Evolutionary conservation across 2,329 filamentous ascomycete genomes (phyloP).

Genomic region (Calonectria henricotiae): DNA sequence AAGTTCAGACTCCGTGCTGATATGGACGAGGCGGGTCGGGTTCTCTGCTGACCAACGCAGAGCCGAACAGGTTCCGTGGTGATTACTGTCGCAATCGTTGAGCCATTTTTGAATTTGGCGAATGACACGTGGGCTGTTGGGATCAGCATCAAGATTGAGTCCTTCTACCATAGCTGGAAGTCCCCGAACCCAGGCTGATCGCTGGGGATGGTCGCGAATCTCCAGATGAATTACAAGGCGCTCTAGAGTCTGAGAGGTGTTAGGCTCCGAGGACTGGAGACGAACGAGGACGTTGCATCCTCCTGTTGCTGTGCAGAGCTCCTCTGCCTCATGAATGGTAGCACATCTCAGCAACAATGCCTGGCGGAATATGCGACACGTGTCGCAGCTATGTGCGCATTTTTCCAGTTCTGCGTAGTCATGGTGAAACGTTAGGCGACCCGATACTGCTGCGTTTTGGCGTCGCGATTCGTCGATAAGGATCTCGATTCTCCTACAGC

Average conservation of each 20-base stretch:
- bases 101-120: slow-evolving; percentile 16
- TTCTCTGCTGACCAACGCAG: slow-evolving; percentile 28
- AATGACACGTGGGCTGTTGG: not conserved
- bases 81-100: not conserved
- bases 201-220: slow-evolving; percentile 6
- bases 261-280: not conserved
- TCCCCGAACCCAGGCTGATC: slow-evolving; percentile 9
- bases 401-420: slow-evolving; percentile 15
- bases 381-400: slow-evolving; percentile 6
- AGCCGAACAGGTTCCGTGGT: slow-evolving; percentile 2
- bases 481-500: slow-evolving; percentile 23
- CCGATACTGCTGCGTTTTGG: not conserved
- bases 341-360: slow-evolving; percentile 23
- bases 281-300: slow-evolving; percentile 18
- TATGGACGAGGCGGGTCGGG: slow-evolving; percentile 24
- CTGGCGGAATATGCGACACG: slow-evolving; percentile 26
- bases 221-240: slow-evolving; percentile 7
- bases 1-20: slow-evolving; percentile 15
- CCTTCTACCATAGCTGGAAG: not conserved
- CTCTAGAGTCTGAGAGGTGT: not conserved
- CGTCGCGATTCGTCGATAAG: slow-evolving; percentile 14
- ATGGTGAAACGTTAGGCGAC: slow-evolving; percentile 11
- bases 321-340: slow-evolving; percentile 2
- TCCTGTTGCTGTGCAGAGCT: not conserved
- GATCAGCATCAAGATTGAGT: slow-evolving; percentile 22